These are phyloP conservation scores for Aureobasidium sp. DNA, from an alignment of 2,329 filamentous ascomycete genomes.

Conservation along the genomic window DNA sequence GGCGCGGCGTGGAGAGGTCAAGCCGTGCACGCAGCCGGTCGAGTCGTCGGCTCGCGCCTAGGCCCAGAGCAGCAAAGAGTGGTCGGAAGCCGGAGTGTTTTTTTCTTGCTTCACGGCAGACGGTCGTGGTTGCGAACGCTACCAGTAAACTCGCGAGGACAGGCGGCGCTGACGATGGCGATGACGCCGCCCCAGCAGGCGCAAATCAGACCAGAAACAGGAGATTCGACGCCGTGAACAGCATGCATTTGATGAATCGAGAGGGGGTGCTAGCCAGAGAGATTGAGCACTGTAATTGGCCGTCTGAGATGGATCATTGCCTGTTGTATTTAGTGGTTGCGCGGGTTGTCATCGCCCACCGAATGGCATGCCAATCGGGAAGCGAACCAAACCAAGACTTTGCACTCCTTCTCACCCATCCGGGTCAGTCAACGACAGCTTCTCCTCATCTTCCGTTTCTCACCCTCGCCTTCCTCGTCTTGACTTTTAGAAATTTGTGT, in stretches of 20 bases:
- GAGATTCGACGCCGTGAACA: background rate
- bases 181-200: conserved; percentile 1
- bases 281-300: background rate
- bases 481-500: conserved; percentile 1
- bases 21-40: background rate
- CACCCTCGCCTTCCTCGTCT: conserved; percentile 12
- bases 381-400: conserved; percentile 12
- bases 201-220: background rate
- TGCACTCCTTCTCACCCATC: conserved; percentile 12
- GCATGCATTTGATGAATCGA: background rate
- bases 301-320: background rate
- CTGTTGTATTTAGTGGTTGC: background rate
- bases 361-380: conserved; percentile 8
- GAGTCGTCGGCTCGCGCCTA: background rate
- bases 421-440: conserved; percentile 2
- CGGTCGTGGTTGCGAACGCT: background rate
- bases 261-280: background rate
- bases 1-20: background rate
- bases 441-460: conserved; percentile 2
- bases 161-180: background rate
- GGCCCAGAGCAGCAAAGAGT: conserved; percentile 3
- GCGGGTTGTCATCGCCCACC: background rate
- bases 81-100: background rate
- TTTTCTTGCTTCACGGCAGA: background rate
- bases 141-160: background rate